A percentile compares a stretch with the other conserved stretches of the same genome.
Conservation (phyloP, 257 asterid genomes). For the Solanum rostratum region DNA sequence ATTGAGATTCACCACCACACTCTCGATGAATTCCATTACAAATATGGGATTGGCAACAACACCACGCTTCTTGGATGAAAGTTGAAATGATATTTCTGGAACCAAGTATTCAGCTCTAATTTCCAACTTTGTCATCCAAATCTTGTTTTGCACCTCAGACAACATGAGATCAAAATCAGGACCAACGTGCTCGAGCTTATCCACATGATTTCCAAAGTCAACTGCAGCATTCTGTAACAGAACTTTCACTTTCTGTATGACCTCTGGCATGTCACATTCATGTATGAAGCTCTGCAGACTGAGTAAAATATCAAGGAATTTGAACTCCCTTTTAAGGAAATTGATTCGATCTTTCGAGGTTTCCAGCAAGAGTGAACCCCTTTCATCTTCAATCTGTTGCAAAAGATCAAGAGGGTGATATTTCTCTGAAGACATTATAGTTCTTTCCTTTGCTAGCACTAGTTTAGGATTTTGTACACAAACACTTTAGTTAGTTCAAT, state of each 20-base stretch:
- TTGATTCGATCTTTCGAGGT: neutral
- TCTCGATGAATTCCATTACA: neutral
- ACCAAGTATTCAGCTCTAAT: neutral
- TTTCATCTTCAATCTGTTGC: neutral
- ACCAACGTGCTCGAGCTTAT: neutral
- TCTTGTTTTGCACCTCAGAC: neutral
- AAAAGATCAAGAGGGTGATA: neutral
- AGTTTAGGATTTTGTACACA: neutral
- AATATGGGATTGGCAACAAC: neutral
- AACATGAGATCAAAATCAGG: neutral
- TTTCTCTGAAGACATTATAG: neutral
- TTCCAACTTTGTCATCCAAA: neutral
- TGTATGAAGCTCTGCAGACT: neutral
- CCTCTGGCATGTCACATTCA: neutral
- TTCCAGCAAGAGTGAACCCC: neutral
- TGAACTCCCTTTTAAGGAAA: neutral
- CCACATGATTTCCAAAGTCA: neutral
- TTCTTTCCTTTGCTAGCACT: neutral
- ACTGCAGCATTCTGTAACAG: neutral
- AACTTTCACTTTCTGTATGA: neutral
- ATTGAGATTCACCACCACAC: neutral
- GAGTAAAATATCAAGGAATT: neutral
- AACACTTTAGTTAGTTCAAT: neutral
- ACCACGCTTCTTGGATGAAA: neutral
- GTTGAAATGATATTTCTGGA: neutral